Conservation (phyloP, 2,329 filamentous ascomycete species). For the Dryadomyces quercivorus region DNA sequence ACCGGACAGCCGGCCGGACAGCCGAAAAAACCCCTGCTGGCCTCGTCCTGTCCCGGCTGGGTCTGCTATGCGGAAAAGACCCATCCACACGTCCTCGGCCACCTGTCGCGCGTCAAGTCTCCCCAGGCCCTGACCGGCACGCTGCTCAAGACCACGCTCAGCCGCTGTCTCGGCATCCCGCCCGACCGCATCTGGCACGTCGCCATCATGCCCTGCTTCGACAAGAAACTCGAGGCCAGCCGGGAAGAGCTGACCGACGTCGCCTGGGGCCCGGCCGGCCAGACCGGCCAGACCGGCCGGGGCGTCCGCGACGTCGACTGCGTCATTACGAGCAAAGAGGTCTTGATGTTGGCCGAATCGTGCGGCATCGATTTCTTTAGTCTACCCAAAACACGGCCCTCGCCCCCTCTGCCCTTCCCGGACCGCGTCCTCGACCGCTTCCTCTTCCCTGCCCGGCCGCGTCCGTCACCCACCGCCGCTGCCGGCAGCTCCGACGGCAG, state of each 20-base stretch:
- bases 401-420: slow-evolving; percentile 43
- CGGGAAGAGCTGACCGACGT: slow-evolving; percentile 80
- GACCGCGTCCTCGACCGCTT: slow-evolving; percentile 59
- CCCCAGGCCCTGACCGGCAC: slow-evolving; percentile 88
- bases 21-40: slow-evolving; percentile 45
- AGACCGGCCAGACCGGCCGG: slow-evolving; percentile 24
- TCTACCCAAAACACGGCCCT: slow-evolving; percentile 43
- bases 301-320: slow-evolving; percentile 86
- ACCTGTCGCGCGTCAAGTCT: slow-evolving; percentile 84
- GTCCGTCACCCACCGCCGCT: slow-evolving; percentile 28
- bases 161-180: slow-evolving; percentile 55
- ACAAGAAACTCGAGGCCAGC: slow-evolving; percentile 96
- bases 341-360: slow-evolving; percentile 77
- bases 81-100: slow-evolving; percentile 82
- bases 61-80: slow-evolving; percentile 99
- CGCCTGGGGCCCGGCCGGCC: slow-evolving; percentile 63
- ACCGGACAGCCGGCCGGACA: slow-evolving; percentile 13
- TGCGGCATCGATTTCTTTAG: slow-evolving; percentile 65
- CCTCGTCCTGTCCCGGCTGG: slow-evolving; percentile 92
- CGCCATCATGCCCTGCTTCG: slow-evolving; percentile 96
- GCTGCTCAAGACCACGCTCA: slow-evolving; percentile 75
- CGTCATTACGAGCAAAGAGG: slow-evolving; percentile 91
- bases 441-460: slow-evolving; percentile 48
- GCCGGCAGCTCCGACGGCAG: slow-evolving; percentile 83
- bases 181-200: slow-evolving; percentile 85